phyloP scores from a whole-genome alignment of 345 rosid genomes.

The Eucalyptus tenuipes region DNA sequence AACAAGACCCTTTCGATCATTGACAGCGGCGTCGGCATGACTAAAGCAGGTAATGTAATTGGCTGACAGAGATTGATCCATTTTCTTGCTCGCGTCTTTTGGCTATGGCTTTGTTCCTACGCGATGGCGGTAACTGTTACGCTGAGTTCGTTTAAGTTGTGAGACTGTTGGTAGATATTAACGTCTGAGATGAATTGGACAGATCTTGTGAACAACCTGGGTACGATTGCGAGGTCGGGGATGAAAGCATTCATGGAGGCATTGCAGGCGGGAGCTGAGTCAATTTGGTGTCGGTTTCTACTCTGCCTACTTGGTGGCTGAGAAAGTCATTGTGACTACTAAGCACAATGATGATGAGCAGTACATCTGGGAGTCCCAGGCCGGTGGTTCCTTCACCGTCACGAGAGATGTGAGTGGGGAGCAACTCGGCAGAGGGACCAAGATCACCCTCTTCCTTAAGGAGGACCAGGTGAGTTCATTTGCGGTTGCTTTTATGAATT shows the following conservation, averaged over 20 bases:
- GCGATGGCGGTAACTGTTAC: neutral
- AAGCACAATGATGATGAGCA: slow-evolving; percentile 36
- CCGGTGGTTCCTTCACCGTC: slow-evolving; percentile 33
- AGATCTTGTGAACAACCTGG: slow-evolving; percentile 38
- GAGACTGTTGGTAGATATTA: neutral
- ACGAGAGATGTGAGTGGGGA: slow-evolving; percentile 25
- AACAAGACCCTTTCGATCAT: slow-evolving; percentile 27
- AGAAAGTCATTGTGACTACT: slow-evolving; percentile 26
- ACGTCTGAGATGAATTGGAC: neutral
- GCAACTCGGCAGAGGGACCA: slow-evolving; percentile 36
- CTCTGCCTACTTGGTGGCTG: slow-evolving; percentile 33
- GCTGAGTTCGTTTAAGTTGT: no score
- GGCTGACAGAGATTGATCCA: neutral
- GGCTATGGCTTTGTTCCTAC: neutral
- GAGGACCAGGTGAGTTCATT: slow-evolving; percentile 24
- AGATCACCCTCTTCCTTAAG: slow-evolving; percentile 29
- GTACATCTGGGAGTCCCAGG: slow-evolving; percentile 35
- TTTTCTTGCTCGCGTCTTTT: neutral
- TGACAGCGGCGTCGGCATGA: slow-evolving; percentile 34
- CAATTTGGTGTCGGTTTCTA: slow-evolving; percentile 43
- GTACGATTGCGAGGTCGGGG: slow-evolving; percentile 35
- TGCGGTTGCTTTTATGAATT: neutral
- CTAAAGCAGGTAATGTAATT: slow-evolving; percentile 23
- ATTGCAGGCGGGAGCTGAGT: slow-evolving; percentile 39
- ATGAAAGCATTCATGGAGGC: slow-evolving; percentile 44